These are phyloP conservation scores for Talaromyces sp. DNA, from an alignment of 2,329 filamentous ascomycete species.

Conservation along the genomic window DNA sequence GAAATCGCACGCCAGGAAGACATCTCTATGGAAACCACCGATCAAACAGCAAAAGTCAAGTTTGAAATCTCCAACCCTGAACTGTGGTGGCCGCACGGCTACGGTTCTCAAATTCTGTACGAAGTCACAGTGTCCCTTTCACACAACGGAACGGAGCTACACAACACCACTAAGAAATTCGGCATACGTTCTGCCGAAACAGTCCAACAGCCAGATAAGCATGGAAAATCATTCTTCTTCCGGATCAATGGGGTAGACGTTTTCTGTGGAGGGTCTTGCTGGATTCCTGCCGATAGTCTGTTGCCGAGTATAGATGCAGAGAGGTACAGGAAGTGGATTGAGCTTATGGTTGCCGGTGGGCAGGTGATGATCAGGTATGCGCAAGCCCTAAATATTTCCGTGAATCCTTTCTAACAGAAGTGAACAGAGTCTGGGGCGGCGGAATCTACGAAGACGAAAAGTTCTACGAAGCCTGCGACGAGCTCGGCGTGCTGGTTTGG, in stretches of 20 bases:
- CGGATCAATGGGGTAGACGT: slow-evolving; percentile 63
- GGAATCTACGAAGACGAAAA: slow-evolving; percentile 69
- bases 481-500: slow-evolving; percentile 69
- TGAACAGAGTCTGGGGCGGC: slow-evolving; percentile 61
- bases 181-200: slow-evolving; percentile 53
- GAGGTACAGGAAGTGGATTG: slow-evolving; percentile 58
- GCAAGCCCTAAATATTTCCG: neutral
- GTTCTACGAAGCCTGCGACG: slow-evolving; percentile 68
- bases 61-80: slow-evolving; percentile 40
- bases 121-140: slow-evolving; percentile 47
- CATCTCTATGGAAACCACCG: slow-evolving; percentile 20
- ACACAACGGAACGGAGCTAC: slow-evolving; percentile 36
- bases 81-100: slow-evolving; percentile 59
- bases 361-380: slow-evolving; percentile 51
- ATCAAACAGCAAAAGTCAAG: slow-evolving; percentile 12
- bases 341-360: slow-evolving; percentile 58
- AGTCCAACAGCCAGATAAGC: slow-evolving; percentile 36
- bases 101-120: slow-evolving; percentile 58
- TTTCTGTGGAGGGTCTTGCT: slow-evolving; percentile 63
- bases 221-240: slow-evolving; percentile 63
- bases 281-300: slow-evolving; percentile 64
- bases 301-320: slow-evolving; percentile 53
- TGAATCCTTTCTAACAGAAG: neutral
- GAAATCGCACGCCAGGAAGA: slow-evolving; percentile 39
- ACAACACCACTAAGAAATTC: slow-evolving; percentile 48